phyloP scores from a whole-genome alignment of 2,329 filamentous ascomycete genomes.

The Fusarium drepaniforme region DNA sequence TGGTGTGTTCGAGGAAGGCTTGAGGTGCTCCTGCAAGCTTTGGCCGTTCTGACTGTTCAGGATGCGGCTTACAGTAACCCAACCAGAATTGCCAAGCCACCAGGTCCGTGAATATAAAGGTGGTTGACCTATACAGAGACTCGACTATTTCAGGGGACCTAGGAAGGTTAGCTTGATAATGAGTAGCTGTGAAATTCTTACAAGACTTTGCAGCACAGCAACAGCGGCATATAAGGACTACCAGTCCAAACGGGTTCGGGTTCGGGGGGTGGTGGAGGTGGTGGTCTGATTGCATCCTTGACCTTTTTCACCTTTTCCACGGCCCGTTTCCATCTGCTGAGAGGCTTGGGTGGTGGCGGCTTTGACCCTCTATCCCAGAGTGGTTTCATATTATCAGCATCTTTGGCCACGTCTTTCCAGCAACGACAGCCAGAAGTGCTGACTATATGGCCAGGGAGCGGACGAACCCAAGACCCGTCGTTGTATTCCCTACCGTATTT shows the following conservation, averaged over 20 bases:
- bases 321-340: background rate
- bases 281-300: background rate
- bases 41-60: background rate
- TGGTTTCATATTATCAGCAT: background rate
- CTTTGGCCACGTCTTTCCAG: background rate
- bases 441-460: background rate
- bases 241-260: background rate
- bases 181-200: background rate
- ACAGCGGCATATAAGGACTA: background rate
- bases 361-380: background rate
- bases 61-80: background rate
- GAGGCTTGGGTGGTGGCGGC: background rate
- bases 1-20: background rate
- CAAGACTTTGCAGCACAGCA: constrained; percentile 8
- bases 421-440: background rate
- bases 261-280: background rate
- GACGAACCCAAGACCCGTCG: too few relatives aligned
- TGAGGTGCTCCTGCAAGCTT: background rate
- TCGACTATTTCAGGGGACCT: background rate
- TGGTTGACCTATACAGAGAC: background rate
- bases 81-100: background rate
- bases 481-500: background rate
- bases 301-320: background rate
- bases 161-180: background rate
- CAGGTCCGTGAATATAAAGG: constrained; percentile 1